Evolutionary conservation across 2,329 filamentous ascomycete species (phyloP).

Genomic region (Fusarium veterinarium): DNA sequence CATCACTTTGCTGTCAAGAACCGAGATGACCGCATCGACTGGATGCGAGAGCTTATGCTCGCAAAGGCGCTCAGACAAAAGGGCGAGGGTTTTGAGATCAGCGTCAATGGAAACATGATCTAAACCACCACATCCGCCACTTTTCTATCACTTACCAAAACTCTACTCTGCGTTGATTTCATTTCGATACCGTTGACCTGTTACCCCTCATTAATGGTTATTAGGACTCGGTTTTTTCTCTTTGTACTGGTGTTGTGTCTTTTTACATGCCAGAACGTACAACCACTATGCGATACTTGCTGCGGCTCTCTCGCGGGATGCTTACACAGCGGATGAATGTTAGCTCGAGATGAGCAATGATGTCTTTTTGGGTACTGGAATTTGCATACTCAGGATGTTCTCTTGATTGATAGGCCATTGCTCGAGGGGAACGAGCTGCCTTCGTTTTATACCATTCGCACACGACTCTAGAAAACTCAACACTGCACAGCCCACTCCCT

Average conservation of each 20-base stretch:
- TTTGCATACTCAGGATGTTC: slow-evolving; percentile 17
- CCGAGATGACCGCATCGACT: slow-evolving; percentile 92
- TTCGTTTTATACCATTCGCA: slow-evolving; percentile 35
- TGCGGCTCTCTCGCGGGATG: slow-evolving; percentile 46
- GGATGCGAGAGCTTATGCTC: slow-evolving; percentile 95
- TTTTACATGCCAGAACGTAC: slow-evolving; percentile 38
- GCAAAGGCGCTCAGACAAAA: slow-evolving; percentile 89
- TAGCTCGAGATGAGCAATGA: slow-evolving; percentile 44
- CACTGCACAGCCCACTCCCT: slow-evolving; percentile 28
- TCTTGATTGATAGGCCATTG: slow-evolving; percentile 25
- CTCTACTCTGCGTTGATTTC: slow-evolving; percentile 19
- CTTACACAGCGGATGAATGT: slow-evolving; percentile 44
- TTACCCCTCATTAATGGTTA: neutral
- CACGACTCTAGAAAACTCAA: slow-evolving; percentile 36
- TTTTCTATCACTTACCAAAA: slow-evolving; percentile 7
- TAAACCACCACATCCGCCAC: slow-evolving; percentile 46
- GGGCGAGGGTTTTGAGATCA: slow-evolving; percentile 84
- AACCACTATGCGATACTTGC: slow-evolving; percentile 41
- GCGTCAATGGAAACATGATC: slow-evolving; percentile 83
- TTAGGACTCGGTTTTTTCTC: slow-evolving; percentile 6
- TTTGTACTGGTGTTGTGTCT: slow-evolving; percentile 13
- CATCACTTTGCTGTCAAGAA: slow-evolving; percentile 93
- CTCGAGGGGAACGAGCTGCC: slow-evolving; percentile 5
- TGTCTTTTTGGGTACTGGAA: slow-evolving; percentile 29
- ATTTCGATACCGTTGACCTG: neutral